Conservation (phyloP, 106 monocot species). For the Amphibolis antarctica region DNA sequence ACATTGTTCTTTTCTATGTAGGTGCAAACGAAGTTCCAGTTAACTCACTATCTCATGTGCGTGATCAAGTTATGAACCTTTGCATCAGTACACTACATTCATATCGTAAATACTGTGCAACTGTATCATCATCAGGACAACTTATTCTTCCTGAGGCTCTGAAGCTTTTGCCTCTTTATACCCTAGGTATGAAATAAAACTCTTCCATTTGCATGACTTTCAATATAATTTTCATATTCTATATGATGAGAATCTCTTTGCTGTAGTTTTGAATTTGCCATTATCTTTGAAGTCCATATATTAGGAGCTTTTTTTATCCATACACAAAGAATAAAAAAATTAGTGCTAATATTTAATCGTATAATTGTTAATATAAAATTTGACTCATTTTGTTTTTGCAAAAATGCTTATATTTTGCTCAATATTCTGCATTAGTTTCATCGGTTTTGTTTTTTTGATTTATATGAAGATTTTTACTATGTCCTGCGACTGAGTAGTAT, state of each 20-base stretch:
- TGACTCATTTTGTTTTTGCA: too few species aligned
- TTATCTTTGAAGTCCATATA: too few species aligned
- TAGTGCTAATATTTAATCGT: too few species aligned
- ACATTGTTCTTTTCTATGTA: constrained; percentile 18
- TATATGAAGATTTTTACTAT: too few species aligned
- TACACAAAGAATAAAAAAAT: too few species aligned
- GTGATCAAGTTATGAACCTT: constrained; percentile 65
- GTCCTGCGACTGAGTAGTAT: too few species aligned
- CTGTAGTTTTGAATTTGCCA: too few species aligned
- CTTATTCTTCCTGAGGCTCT: constrained; percentile 94
- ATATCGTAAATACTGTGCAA: constrained; percentile 89
- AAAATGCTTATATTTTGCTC: too few species aligned
- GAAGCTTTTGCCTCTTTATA: constrained; percentile 90
- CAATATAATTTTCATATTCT: background rate
- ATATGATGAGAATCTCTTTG: background rate
- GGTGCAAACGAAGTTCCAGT: constrained; percentile 67
- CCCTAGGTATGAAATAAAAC: constrained; percentile 45
- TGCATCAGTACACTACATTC: constrained; percentile 80
- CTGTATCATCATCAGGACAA: constrained; percentile 88
- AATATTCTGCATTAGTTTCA: too few species aligned
- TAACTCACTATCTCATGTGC: constrained; percentile 57
- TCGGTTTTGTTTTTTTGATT: too few species aligned
- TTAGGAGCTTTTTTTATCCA: too few species aligned
- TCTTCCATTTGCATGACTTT: background rate
- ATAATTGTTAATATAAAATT: too few species aligned